Base-by-base conservation (phyloP, 768 basidiomycete species). In the Clathrus columnatus region DNA sequence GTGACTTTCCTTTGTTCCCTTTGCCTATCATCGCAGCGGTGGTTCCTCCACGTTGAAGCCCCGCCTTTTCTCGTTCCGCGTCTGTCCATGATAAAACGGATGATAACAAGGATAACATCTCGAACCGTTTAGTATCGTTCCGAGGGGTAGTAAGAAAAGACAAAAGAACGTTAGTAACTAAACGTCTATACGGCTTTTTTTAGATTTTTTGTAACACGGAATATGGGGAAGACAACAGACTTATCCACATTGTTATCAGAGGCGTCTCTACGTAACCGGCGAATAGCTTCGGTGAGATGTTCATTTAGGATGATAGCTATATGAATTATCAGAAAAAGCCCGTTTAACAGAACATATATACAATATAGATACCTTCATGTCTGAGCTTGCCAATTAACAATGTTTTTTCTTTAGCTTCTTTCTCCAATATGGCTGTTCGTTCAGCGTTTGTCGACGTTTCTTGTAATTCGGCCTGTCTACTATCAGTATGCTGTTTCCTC, bases 201-300 rank as follows among this genome's bases (percentile, higher is more conserved):
- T 17, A 48, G 46, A 4, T 16, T 10, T 8, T 21, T 11, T 48
- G n/a, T n/a, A 11, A 21, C 41, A 30, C 27, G 23, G 18, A 32
- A 24, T 49, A 26, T 18, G 36, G 7, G 23, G 14, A 18, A 23
- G 17, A 63, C 68, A 36, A 36, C 36, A 8, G 36, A 70, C 70
- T 72, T 75, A 68, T 99, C 95, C 24, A 99, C 95, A 61, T 91
- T 97, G 46, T 82, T 90, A 46, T 81, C 81, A 6, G 88, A 80
- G 0, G 90, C 84, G 57, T 84, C 89, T 60, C 85, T 85, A 46
- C 91, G 83, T 49, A 99, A 77, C 21, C 96, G 85, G 11, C 95
- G 89, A n/a, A 99, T 80, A 2, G 96, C 96, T 69, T 98, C 95
- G 63, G 93, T 96, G 10, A 99, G 76, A 64, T 99, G 96, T 65